Base-by-base conservation (phyloP, 805 yeast genomes). In the Metschnikowia bowlesiae region DNA sequence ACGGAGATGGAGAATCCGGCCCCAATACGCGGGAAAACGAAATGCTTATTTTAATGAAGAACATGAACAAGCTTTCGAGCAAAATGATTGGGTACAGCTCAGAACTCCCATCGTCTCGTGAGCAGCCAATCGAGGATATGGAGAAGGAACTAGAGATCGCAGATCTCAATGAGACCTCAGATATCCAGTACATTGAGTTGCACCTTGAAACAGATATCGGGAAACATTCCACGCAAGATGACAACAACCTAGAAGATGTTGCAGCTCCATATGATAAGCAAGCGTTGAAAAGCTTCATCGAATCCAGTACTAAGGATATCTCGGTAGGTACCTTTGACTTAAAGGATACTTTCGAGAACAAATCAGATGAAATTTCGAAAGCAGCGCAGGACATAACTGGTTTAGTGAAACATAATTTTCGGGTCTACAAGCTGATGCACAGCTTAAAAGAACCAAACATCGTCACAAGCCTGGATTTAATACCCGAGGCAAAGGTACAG, bases 31-130 rank as follows among this genome's bases (percentile, higher is more conserved):
- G 52, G 11, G 81, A 80, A 47, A 78, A 76, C 32, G 96, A 88
- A 55, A 81, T 90, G 58, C 76, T 88, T 14, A 81, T 86, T 14
- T 82, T 90, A 16, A 75, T 94, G 71, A 79, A 86, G 57, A 89
- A 96, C 54, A 90, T 92, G 94, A 92, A 92, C 68, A 80, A 90
- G 52, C 71, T 92, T 44, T 85, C 95, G 62, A 83, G 88, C 51
- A 82, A 90, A 56, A 85, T 92, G 86, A 81, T 92, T 55, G 77
- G 54, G 31, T 54, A 61, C 53, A 62, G 40, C 46, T 77, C 76
- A 11, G 46, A 38, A 22, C 13, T 48, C 18, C 13, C 50, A 1
- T 6, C 49, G 2, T 47, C 49, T 7, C 36, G 16, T 2, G 56
- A 50, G 8, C 54, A 64, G 39, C 54, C 60, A 11, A 70, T 70